A percentile compares a stretch with the other conserved stretches of the same genome.
phyloP scores from a whole-genome alignment of 306 rosid genomes.

The Casuarina glauca region DNA sequence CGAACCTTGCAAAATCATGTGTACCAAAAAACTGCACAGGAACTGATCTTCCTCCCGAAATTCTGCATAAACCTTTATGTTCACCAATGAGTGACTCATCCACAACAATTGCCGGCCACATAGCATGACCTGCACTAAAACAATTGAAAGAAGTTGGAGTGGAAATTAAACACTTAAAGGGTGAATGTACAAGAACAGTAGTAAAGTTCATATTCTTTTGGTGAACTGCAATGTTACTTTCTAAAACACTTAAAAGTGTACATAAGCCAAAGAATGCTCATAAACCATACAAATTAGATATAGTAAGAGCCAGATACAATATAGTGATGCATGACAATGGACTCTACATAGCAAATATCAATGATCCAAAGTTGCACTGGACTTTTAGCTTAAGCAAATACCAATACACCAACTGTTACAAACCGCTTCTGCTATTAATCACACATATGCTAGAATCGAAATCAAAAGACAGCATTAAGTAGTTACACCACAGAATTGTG shows the following conservation, averaged over 20 bases:
- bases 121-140: slow-evolving; percentile 80
- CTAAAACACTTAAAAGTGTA: background rate
- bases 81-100: slow-evolving; percentile 85
- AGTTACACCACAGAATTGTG: background rate
- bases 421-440: no score
- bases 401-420: no score
- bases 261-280: background rate
- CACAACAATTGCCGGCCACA: slow-evolving; percentile 99
- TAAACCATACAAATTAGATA: background rate
- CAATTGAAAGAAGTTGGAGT: slow-evolving; percentile 19
- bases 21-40: slow-evolving; percentile 97
- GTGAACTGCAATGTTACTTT: background rate
- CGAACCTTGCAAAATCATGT: slow-evolving; percentile 96
- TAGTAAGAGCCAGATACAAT: background rate
- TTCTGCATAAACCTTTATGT: slow-evolving; percentile 69
- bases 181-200: slow-evolving; percentile 8
- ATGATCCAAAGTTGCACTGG: no score
- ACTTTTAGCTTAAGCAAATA: background rate
- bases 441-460: no score
- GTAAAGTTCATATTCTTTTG: background rate
- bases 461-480: background rate
- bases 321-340: background rate
- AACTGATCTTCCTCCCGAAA: slow-evolving; percentile 72
- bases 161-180: slow-evolving; percentile 19
- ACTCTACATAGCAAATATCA: no score